Evolutionary conservation across 2,329 filamentous ascomycete genomes (phyloP), one percentile per base, ranked within the genome.

Genomic region (Trichoderma endophyticum): DNA sequence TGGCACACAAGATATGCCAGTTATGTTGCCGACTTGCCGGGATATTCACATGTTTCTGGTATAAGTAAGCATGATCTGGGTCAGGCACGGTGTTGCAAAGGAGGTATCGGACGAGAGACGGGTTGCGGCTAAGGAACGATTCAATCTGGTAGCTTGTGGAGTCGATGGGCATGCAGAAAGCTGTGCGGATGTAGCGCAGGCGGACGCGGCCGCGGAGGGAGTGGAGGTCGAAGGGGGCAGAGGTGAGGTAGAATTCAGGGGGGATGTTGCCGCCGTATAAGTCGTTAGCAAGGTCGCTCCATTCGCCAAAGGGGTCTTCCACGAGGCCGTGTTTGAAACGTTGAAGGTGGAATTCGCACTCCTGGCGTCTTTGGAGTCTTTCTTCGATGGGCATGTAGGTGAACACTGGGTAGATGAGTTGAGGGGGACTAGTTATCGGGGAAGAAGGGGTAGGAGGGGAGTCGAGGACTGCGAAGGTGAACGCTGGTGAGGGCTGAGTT

Each of bases 91-190:
- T 26, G 2, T 60, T 28, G 67, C 24, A 43, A 18, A 11, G n/a
- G 18, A 77, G 74, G 71, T 76, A 74, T 21, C 73, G 72, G 34
- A 78, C 51, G 64, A 79, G 69, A 64, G 67, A 66, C 48, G 62
- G 57, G 62, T 79, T 79, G 15, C 65, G 48, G 9, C 70, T 65
- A 34, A 79, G 71, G 65, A 72, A 74, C 14, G 18, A 9, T 59
- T 76, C 56, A 21, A 77, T 32, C 7, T 71, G 18, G 6, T 34
- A 30, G 8, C 51, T 71, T 18, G 14, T 18, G 36, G 70, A 63
- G 14, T 57, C 11, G 3, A 24, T 5, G 6, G 73, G 70, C 3
- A 77, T 62, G 36, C 68, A 68, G 71, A 77, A 68, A 6, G 65
- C 67, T 1, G 39, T 18, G 32, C 67, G 54, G 71, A 77, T 75